Conservation (phyloP, 2,329 filamentous ascomycete species). For the Dactylellina cionopaga region DNA sequence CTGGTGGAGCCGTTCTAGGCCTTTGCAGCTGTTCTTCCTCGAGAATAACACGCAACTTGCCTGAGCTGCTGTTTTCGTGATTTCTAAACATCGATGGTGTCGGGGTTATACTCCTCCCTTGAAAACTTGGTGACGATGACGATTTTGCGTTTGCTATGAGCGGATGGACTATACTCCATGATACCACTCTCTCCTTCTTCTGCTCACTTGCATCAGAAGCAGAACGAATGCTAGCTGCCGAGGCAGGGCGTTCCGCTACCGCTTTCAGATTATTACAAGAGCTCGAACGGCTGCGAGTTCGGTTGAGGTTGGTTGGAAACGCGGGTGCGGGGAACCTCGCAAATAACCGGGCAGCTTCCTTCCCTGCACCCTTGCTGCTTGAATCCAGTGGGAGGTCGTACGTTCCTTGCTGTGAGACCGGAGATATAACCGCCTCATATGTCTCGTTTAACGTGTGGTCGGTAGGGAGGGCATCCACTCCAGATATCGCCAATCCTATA, state of each 20-base stretch:
- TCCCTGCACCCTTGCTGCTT: background rate
- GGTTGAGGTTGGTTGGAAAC: background rate
- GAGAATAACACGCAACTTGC: constrained; percentile 19
- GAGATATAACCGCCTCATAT: constrained; percentile 9
- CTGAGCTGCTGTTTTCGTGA: background rate
- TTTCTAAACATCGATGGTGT: constrained; percentile 34
- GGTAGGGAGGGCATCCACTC: no score
- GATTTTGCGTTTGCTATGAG: background rate
- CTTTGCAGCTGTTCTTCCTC: constrained; percentile 24
- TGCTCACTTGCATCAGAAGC: background rate
- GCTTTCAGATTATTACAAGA: constrained; percentile 18
- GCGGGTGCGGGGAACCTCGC: background rate
- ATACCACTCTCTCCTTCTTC: background rate
- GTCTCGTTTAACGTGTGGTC: background rate
- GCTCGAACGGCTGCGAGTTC: background rate
- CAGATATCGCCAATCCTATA: background rate
- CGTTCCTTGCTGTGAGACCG: background rate
- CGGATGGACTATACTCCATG: background rate
- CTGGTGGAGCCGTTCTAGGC: constrained; percentile 14
- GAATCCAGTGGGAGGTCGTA: background rate
- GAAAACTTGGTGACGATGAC: no score
- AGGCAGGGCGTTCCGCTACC: background rate
- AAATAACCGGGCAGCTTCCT: background rate
- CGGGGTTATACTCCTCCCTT: constrained; percentile 17
- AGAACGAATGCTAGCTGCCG: background rate